A percentile compares a stretch with the other conserved stretches of the same genome.
Evolutionary conservation across 2,329 filamentous ascomycete species (phyloP).

Genomic region (Colletotrichum sp.): DNA sequence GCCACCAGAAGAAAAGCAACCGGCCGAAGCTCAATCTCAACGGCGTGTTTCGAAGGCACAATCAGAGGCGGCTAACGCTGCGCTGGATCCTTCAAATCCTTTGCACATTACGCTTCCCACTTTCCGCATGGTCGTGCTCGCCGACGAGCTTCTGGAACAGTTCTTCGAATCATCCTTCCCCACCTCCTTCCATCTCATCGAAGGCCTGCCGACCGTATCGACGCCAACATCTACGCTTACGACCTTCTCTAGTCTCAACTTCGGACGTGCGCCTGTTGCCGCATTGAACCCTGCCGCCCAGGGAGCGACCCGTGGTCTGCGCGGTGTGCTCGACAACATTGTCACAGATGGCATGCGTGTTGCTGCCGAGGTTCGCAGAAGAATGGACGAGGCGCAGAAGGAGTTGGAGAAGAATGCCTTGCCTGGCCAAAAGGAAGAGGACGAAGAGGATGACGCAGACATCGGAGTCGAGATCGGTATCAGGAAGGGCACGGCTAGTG

Average conservation of each 20-base stretch:
- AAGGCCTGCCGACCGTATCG: slow-evolving; percentile 50
- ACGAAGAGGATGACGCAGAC: slow-evolving; percentile 71
- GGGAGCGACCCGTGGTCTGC: slow-evolving; percentile 74
- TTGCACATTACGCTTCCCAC: slow-evolving; percentile 96
- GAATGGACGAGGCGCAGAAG: slow-evolving; percentile 94
- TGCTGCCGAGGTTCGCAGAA: slow-evolving; percentile 85
- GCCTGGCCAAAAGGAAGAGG: slow-evolving; percentile 67
- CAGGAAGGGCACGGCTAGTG: slow-evolving; percentile 37
- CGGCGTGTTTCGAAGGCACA: slow-evolving; percentile 65
- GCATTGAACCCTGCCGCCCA: slow-evolving; percentile 47
- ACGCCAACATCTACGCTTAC: slow-evolving; percentile 70
- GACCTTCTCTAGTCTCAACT: slow-evolving; percentile 79
- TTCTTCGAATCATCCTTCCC: slow-evolving; percentile 98
- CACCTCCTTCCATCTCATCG: slow-evolving; percentile 86
- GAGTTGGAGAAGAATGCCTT: slow-evolving; percentile 85
- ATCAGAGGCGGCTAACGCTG: slow-evolving; percentile 82
- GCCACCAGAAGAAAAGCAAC: slow-evolving; percentile 19
- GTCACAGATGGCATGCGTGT: slow-evolving; percentile 97
- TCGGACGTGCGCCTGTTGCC: slow-evolving; percentile 49
- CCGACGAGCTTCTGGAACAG: slow-evolving; percentile 92
- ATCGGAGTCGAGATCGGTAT: slow-evolving; percentile 47
- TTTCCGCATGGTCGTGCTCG: slow-evolving; percentile 97
- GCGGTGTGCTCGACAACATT: slow-evolving; percentile 95
- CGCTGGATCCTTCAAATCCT: slow-evolving; percentile 90
- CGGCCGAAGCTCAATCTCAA: slow-evolving; percentile 22